Evolutionary conservation across 495 filamentous ascomycete species (phyloP), one percentile per base, ranked within the genome.

Genomic region (Podospora fimiseda): DNA sequence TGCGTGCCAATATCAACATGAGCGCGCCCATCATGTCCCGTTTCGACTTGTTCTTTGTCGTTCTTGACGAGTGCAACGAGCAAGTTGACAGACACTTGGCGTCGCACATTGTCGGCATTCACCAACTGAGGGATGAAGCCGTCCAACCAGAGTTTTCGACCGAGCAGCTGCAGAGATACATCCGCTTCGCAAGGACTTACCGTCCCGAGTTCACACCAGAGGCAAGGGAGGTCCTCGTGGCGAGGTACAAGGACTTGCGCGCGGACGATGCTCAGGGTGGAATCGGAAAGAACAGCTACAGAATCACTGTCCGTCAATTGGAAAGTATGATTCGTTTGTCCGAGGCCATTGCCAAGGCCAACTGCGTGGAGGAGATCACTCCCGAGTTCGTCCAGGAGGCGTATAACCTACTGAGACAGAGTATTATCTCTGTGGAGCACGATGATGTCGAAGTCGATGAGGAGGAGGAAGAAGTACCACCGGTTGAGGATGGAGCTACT

Each of bases 11-110:
- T 67, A 87, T 99, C 68, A 97, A 99, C 73, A 95, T 99, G 85
- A 88, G 82, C 27, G 94, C 93, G 15, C 93, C 93, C 51, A 99
- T 99, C 70, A 97, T 99, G 93, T 91, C 86, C 43, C 86, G 93
- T 71, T 99, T 99, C 73, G 93, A 99, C 72, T 76, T 99, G 15
- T 99, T 99, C 78, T 99, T 99, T 65, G 90, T 99, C 56, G 87
- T 99, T 43, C 84, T 96, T 2, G 93, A 99, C 64, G 93, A 99
- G 60, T 96, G 92, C 65, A 93, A 96, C 62, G 93, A 97, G 70
- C 67, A 74, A 15, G 82, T 95, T 19, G 93, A 99, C 63, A 87
- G 90, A 51, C 88, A 90, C 58, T 76, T 98, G 0, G 94, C 93
- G 0, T 78, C 89, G 54, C 93, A 99, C 64, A 99, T 99, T 59